phyloP scores from a whole-genome alignment of 768 basidiomycete species.

The Suillus paluster region DNA sequence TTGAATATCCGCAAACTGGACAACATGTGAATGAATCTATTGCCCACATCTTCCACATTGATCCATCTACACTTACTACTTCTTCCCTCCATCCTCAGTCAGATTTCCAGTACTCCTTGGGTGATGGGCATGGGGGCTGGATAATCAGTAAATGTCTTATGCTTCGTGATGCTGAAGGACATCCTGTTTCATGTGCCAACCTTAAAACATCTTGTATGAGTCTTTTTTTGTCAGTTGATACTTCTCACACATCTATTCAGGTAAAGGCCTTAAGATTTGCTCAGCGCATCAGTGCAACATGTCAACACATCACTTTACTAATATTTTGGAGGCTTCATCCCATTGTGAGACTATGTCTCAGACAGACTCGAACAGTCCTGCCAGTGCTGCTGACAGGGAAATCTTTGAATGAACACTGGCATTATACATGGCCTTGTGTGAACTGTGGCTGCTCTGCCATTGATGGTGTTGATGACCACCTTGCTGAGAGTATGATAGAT shows the following conservation, averaged over 20 bases:
- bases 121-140: not conserved
- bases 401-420: not conserved
- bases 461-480: not conserved
- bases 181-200: not conserved
- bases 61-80: not conserved
- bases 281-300: not conserved
- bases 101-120: slow-evolving; percentile 2
- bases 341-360: not conserved
- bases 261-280: not conserved
- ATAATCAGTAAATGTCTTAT: not conserved
- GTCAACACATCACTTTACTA: not conserved
- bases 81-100: not conserved
- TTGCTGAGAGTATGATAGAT: not conserved
- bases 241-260: not conserved
- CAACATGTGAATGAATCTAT: not conserved
- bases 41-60: not conserved
- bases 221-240: not conserved
- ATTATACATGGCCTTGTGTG: not conserved
- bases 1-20: slow-evolving; percentile 2
- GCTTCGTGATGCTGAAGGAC: not conserved
- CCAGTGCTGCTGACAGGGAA: not conserved
- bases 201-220: not conserved
- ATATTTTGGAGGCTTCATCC: not conserved
- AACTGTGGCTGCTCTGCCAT: not conserved
- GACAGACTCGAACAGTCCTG: not conserved